Conservation (phyloP, 768 basidiomycete species). For the Suillus weaverae region DNA sequence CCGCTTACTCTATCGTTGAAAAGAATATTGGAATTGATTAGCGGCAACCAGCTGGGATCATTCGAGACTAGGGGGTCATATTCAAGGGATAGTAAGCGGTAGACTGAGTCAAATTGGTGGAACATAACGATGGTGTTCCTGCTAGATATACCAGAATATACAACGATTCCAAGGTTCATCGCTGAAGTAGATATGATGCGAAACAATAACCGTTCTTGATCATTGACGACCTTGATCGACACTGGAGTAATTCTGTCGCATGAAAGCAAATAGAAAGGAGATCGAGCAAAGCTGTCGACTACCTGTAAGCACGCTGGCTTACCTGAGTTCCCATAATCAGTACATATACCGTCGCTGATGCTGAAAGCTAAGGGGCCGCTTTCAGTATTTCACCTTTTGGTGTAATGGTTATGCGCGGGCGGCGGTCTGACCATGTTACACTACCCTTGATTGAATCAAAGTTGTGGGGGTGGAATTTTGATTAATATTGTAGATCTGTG, state of each 20-base stretch:
- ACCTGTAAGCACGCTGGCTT: too few relatives aligned
- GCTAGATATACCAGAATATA: background rate
- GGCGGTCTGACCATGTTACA: too few relatives aligned
- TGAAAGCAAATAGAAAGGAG: background rate
- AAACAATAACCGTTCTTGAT: background rate
- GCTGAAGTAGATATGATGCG: background rate
- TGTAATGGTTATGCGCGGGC: too few relatives aligned
- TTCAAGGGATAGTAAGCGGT: background rate
- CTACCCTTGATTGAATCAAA: background rate
- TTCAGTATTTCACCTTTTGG: too few relatives aligned
- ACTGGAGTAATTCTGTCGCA: background rate
- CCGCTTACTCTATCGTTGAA: background rate
- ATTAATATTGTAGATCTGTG: too few relatives aligned
- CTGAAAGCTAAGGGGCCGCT: too few relatives aligned
- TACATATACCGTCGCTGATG: too few relatives aligned
- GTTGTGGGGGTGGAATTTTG: background rate
- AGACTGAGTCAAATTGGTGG: background rate
- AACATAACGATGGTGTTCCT: background rate
- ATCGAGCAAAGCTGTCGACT: background rate
- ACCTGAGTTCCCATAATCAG: too few relatives aligned
- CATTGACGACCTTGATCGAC: background rate
- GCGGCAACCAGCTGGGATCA: background rate
- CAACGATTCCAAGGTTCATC: background rate
- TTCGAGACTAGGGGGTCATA: background rate
- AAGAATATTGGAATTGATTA: background rate